phyloP scores from a whole-genome alignment of 176 grass and related monocot species.

The Zea mays region DNA sequence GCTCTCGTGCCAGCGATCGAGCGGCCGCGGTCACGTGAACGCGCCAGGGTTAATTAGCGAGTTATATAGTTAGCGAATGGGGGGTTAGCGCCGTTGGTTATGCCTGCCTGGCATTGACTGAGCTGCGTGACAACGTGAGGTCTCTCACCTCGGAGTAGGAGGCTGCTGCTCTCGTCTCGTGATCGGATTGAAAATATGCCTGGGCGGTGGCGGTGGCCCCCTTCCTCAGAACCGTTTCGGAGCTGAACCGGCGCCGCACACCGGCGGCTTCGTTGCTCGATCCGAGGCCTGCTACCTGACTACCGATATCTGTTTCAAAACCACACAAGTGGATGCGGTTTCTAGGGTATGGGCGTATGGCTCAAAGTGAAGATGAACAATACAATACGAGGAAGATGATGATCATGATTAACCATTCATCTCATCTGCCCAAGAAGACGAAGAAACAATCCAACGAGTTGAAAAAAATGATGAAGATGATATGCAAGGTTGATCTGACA shows the following conservation, averaged over 20 bases:
- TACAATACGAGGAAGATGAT: no score
- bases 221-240: neutral
- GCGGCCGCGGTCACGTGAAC: neutral
- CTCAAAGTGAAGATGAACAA: no score
- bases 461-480: no score
- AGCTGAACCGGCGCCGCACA: neutral
- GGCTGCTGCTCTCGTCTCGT: neutral
- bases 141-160: neutral
- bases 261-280: constrained; percentile 14
- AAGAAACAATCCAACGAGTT: no score
- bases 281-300: neutral
- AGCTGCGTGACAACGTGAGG: neutral
- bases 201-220: constrained; percentile 27
- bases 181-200: neutral
- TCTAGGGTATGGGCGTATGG: no score
- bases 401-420: no score
- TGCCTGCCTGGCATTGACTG: neutral
- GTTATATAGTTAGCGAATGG: neutral
- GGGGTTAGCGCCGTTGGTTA: neutral
- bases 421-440: no score
- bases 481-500: no score
- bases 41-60: neutral
- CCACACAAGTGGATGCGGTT: neutral
- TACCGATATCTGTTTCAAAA: neutral
- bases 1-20: neutral